phyloP scores from a whole-genome alignment of 495 filamentous ascomycete species.

The Penicillium malachiteum region DNA sequence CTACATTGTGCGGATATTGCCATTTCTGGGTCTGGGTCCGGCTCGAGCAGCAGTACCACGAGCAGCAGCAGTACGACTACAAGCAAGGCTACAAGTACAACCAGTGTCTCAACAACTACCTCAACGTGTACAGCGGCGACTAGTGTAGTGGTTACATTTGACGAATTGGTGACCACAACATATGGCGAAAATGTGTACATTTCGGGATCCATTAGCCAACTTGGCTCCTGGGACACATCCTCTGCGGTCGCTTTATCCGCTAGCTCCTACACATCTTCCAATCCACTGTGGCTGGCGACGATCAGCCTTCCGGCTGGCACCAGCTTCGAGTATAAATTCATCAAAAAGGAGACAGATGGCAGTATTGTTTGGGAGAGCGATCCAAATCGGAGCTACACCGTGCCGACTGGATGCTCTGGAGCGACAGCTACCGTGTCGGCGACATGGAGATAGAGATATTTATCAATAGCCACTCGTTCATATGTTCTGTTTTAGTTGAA shows the following conservation, averaged over 20 bases:
- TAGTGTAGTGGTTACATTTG: slow-evolving; percentile 54
- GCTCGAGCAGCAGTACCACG: not conserved
- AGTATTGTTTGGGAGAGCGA: slow-evolving; percentile 60
- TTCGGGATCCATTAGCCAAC: slow-evolving; percentile 48
- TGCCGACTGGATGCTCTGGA: slow-evolving; percentile 46
- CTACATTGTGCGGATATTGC: slow-evolving; percentile 56
- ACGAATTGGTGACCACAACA: slow-evolving; percentile 48
- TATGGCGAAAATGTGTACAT: slow-evolving; percentile 58
- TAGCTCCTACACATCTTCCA: slow-evolving; percentile 47
- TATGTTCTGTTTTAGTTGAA: too few relatives aligned
- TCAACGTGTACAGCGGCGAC: slow-evolving; percentile 6
- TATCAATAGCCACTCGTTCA: too few relatives aligned
- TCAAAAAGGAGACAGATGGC: slow-evolving; percentile 50
- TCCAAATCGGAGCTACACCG: slow-evolving; percentile 57
- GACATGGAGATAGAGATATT: slow-evolving; percentile 20
- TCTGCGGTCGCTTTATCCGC: slow-evolving; percentile 53
- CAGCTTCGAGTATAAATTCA: slow-evolving; percentile 62
- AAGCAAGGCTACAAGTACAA: not conserved
- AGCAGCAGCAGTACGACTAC: not conserved
- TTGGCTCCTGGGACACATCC: slow-evolving; percentile 54
- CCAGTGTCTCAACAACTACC: slow-evolving; percentile 3
- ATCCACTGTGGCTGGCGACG: slow-evolving; percentile 55
- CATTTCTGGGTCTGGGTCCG: slow-evolving; percentile 23
- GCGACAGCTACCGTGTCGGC: slow-evolving; percentile 23
- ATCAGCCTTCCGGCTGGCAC: slow-evolving; percentile 50